A percentile compares a stretch with the other conserved stretches of the same genome.
phyloP scores from a whole-genome alignment of 2,329 filamentous ascomycete genomes.

The Anisogramma anomala region DNA sequence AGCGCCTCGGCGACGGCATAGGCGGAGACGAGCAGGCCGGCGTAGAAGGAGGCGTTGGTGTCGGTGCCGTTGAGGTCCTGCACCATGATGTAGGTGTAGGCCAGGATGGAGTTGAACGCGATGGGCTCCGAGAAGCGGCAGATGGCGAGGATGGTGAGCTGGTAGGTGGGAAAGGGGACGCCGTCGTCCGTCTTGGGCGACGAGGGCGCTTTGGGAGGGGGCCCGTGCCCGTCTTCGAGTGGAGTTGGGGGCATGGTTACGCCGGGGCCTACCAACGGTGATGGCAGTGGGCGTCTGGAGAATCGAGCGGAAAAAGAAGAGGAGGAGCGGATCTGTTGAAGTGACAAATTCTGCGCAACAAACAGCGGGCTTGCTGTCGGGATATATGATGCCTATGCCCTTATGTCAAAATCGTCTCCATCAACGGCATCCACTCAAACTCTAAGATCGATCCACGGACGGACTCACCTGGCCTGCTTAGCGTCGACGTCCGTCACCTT shows the following conservation, averaged over 20 bases:
- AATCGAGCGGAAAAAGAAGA: too few relatives aligned
- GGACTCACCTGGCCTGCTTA: too few relatives aligned
- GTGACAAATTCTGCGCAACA: background rate
- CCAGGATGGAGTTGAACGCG: slow-evolving; percentile 34
- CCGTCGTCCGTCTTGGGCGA: slow-evolving; percentile 3
- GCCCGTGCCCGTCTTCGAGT: background rate
- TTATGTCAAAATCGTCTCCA: too few relatives aligned
- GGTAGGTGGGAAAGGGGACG: slow-evolving; percentile 33
- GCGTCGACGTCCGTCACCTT: too few relatives aligned
- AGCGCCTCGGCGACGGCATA: slow-evolving; percentile 32
- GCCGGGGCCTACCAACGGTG: background rate
- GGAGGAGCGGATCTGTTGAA: too few relatives aligned
- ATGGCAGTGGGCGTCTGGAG: background rate
- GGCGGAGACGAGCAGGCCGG: slow-evolving; percentile 35
- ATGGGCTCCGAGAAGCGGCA: slow-evolving; percentile 35
- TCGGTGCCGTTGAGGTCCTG: slow-evolving; percentile 27
- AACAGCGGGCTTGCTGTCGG: background rate
- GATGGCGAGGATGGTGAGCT: slow-evolving; percentile 34
- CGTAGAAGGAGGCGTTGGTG: slow-evolving; percentile 35
- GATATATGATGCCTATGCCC: too few relatives aligned
- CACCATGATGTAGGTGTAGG: slow-evolving; percentile 33
- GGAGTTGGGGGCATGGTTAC: background rate
- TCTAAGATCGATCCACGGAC: too few relatives aligned
- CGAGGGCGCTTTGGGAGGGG: background rate
- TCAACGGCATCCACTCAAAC: too few relatives aligned